Percentiles rank a stretch among this genome's conserved stretches.
Conservation (phyloP, 257 asterid species). For the Nemophila menziesii region DNA sequence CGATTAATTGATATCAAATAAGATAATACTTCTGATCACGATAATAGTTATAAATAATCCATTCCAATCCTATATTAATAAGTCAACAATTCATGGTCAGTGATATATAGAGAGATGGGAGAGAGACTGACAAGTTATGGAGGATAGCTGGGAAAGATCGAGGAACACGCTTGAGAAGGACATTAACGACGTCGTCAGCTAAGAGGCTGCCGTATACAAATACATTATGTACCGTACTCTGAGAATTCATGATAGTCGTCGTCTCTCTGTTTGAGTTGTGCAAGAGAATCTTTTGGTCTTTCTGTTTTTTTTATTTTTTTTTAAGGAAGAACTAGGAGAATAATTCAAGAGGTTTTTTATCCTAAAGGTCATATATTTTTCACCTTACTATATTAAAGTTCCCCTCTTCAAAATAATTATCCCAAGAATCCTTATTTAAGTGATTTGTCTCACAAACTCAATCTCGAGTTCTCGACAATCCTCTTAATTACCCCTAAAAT, state of each 20-base stretch:
- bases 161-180: constrained; percentile 49
- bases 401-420: too few species aligned
- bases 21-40: background rate
- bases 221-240: constrained; percentile 30
- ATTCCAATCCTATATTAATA: background rate
- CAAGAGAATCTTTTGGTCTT: too few species aligned
- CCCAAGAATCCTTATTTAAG: too few species aligned
- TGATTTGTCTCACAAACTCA: too few species aligned
- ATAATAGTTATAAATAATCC: too few species aligned
- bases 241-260: constrained; percentile 7
- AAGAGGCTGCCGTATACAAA: constrained; percentile 97
- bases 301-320: too few species aligned
- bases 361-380: too few species aligned
- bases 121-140: constrained; percentile 19
- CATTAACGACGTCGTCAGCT: constrained; percentile 75
- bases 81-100: background rate
- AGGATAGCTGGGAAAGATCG: constrained; percentile 27
- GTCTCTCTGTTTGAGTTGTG: background rate
- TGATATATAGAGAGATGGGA: background rate
- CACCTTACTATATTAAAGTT: too few species aligned
- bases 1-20: background rate
- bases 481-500: too few species aligned
- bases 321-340: too few species aligned
- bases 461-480: too few species aligned
- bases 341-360: too few species aligned